Conservation (phyloP, 139 green algal genomes). For the Monoraphidium neglectum region DNA sequence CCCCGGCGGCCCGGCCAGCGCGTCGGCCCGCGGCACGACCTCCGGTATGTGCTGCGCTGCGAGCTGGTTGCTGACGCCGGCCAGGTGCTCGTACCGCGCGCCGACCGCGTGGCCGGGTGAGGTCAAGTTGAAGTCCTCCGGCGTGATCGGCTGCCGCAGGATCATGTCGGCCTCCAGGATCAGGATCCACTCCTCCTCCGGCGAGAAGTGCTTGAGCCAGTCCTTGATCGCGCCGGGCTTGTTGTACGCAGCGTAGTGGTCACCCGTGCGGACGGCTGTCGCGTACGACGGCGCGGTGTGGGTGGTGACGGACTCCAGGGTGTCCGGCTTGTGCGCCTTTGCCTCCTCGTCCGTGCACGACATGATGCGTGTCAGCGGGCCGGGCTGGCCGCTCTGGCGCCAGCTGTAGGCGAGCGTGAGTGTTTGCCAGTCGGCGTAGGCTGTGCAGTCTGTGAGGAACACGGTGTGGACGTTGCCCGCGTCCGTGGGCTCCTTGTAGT, state of each 20-base stretch:
- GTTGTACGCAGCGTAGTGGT: constrained; percentile 68
- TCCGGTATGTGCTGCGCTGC: constrained; percentile 55
- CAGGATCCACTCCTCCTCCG: constrained; percentile 60
- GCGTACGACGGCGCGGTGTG: constrained; percentile 70
- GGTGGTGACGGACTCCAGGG: constrained; percentile 52
- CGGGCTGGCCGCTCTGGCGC: constrained; percentile 49
- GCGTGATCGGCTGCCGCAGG: neutral
- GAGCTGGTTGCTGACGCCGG: constrained; percentile 62
- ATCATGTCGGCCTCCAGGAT: constrained; percentile 54
- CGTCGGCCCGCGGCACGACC: constrained; percentile 43
- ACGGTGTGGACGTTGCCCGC: constrained; percentile 49
- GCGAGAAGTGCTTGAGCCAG: constrained; percentile 59
- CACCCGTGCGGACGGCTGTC: constrained; percentile 43
- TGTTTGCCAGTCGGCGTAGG: constrained; percentile 75
- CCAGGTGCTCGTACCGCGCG: constrained; percentile 25
- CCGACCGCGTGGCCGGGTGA: no score
- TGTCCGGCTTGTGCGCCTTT: constrained; percentile 33
- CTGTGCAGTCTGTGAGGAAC: constrained; percentile 66
- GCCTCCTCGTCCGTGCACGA: constrained; percentile 70
- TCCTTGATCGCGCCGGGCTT: constrained; percentile 84
- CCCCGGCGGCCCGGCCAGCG: constrained; percentile 46
- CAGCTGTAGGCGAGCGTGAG: constrained; percentile 58
- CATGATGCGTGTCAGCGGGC: constrained; percentile 77
- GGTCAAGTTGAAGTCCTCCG: no score
- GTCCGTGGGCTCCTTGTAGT: neutral